Percentiles rank a stretch among this genome's conserved stretches.
These are phyloP conservation scores for Podospora appendiculata DNA, from an alignment of 495 filamentous ascomycete genomes.

Conservation along the genomic window DNA sequence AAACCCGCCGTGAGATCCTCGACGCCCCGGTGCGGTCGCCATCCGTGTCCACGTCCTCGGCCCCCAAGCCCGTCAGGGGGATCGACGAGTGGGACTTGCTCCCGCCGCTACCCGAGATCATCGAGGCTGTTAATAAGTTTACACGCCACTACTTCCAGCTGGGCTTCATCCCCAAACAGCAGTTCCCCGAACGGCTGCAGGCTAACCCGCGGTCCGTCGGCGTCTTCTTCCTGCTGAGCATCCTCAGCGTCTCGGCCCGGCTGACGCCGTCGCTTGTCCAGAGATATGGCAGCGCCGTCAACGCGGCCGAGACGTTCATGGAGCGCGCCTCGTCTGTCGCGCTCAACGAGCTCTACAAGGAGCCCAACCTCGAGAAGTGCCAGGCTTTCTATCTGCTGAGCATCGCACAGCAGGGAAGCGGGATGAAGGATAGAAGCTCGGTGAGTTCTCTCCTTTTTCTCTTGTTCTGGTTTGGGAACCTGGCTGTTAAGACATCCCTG, in stretches of 20 bases:
- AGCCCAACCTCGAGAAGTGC: conserved; percentile 40
- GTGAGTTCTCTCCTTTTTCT: conserved; percentile 16
- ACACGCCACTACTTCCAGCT: conserved; percentile 41
- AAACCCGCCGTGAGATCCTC: conserved; percentile 29
- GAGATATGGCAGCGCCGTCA: conserved; percentile 33
- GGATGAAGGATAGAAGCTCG: conserved; percentile 37
- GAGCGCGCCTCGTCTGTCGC: conserved; percentile 36
- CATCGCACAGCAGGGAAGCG: conserved; percentile 44
- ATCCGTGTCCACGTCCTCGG: conserved; percentile 7
- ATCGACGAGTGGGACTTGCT: conserved; percentile 38
- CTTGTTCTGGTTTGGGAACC: background rate
- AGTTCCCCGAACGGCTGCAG: conserved; percentile 33
- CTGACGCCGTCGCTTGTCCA: conserved; percentile 37
- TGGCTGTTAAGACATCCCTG: background rate
- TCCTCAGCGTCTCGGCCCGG: conserved; percentile 41
- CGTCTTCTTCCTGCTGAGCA: conserved; percentile 38
- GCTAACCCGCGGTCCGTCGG: conserved; percentile 33
- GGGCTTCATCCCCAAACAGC: conserved; percentile 44
- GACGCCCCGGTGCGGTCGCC: conserved; percentile 20
- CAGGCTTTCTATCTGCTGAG: conserved; percentile 46
- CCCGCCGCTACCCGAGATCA: conserved; percentile 30
- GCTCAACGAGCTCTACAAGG: conserved; percentile 37
- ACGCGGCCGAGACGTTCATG: conserved; percentile 43
- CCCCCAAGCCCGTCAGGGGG: conserved; percentile 7
- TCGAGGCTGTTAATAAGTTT: conserved; percentile 38